Conservation (phyloP, 129 eudicot species). For the Saposhnikovia divaricata region DNA sequence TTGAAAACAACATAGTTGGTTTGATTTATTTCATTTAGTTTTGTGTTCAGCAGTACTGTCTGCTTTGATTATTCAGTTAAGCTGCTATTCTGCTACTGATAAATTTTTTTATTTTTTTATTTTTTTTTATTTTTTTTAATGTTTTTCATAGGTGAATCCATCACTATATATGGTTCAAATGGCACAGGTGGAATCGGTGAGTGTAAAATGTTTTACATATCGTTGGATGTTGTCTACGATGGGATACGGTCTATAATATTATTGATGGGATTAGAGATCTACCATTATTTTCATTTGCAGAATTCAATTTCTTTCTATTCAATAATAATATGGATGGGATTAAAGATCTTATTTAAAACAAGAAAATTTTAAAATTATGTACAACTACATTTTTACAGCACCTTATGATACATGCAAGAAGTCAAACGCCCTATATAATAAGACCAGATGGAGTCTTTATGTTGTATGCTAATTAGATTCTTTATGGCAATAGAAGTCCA, state of each 20-base stretch:
- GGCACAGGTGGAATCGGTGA: slow-evolving; percentile 63
- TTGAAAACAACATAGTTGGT: background rate
- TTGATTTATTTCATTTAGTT: background rate
- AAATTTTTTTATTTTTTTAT: too few species aligned
- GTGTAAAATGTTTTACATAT: slow-evolving; percentile 13
- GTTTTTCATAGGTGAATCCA: slow-evolving; percentile 59
- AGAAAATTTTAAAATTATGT: background rate
- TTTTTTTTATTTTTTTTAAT: background rate
- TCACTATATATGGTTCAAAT: slow-evolving; percentile 78
- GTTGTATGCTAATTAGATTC: background rate
- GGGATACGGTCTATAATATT: too few species aligned
- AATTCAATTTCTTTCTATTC: background rate
- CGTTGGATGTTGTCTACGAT: background rate
- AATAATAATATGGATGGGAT: too few species aligned
- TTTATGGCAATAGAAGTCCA: background rate
- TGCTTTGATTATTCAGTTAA: background rate
- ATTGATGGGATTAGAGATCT: background rate
- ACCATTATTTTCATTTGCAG: background rate
- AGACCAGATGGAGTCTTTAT: background rate
- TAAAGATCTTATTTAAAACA: background rate
- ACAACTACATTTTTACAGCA: background rate
- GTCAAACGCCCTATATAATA: background rate
- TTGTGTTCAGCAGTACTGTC: background rate
- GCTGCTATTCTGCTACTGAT: background rate
- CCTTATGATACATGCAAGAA: background rate